These are phyloP conservation scores for Penicillium palitans DNA, from an alignment of 2,329 filamentous ascomycete species.

Conservation along the genomic window DNA sequence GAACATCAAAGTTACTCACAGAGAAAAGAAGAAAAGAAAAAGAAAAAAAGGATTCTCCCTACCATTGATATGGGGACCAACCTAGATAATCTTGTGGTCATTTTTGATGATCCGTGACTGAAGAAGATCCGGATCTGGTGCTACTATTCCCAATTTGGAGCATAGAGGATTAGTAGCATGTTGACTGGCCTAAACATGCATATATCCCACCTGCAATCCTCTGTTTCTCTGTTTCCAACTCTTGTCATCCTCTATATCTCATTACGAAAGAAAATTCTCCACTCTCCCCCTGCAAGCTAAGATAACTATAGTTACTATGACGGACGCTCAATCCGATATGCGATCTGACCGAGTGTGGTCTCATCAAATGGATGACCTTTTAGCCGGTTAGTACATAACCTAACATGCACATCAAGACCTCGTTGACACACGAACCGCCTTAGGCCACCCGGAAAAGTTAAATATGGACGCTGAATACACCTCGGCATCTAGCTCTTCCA, in stretches of 20 bases:
- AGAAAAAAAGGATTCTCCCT: too few relatives aligned
- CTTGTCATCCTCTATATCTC: background rate
- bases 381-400: background rate
- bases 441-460: background rate
- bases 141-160: background rate
- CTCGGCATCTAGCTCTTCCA: background rate
- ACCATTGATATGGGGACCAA: background rate
- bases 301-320: background rate
- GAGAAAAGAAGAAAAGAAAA: too few relatives aligned
- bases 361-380: background rate
- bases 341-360: background rate
- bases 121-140: background rate
- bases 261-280: background rate
- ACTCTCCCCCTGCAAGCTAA: background rate
- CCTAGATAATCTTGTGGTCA: background rate
- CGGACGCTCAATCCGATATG: background rate
- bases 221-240: background rate
- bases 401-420: background rate
- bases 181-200: too few relatives aligned
- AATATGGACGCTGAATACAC: background rate
- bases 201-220: background rate
- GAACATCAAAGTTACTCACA: too few relatives aligned
- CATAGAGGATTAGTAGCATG: background rate
- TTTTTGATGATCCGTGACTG: background rate
- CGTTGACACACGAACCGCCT: background rate